Conservation (phyloP, 345 rosid species). For the Anastatica hierochuntica region DNA sequence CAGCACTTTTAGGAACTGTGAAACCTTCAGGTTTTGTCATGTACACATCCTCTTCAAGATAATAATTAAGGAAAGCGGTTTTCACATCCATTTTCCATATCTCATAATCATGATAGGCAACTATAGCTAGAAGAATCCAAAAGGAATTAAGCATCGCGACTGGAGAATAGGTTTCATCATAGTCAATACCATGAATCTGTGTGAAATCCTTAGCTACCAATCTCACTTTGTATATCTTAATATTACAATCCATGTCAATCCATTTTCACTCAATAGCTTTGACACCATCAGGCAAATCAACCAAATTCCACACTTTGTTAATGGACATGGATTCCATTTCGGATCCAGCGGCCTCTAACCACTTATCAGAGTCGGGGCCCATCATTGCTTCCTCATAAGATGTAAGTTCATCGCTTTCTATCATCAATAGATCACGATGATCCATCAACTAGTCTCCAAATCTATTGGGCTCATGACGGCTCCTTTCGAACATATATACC, state of each 20-base stretch:
- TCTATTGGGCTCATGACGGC: neutral
- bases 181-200: neutral
- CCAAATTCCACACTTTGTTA: conserved; percentile 21
- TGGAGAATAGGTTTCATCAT: neutral
- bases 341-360: neutral
- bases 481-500: neutral
- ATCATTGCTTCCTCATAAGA: too few relatives aligned
- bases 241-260: neutral
- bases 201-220: neutral
- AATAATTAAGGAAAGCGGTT: neutral
- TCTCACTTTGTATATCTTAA: neutral
- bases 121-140: neutral
- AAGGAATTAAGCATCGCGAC: neutral
- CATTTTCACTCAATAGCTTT: neutral
- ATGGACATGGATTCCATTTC: conserved; percentile 17
- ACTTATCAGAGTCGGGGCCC: too few relatives aligned
- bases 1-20: neutral
- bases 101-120: neutral
- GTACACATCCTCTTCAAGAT: neutral
- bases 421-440: too few relatives aligned
- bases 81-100: neutral
- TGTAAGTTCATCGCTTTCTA: too few relatives aligned
- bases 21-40: neutral
- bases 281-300: neutral
- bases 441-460: neutral